phyloP scores from a whole-genome alignment of 345 rosid genomes.

The Corchorus olitorius region DNA sequence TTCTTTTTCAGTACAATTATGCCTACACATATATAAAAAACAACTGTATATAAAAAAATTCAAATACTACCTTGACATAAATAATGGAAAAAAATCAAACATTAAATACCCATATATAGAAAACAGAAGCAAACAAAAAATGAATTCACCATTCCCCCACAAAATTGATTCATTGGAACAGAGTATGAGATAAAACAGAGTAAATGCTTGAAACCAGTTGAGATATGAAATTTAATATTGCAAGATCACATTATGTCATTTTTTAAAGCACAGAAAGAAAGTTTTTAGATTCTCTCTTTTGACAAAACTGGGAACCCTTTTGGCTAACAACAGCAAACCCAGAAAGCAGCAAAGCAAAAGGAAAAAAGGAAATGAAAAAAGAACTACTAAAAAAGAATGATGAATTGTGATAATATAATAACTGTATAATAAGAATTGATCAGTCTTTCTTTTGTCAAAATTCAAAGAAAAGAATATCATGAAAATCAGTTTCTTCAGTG shows the following conservation, averaged over 20 bases:
- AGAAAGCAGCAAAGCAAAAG: neutral
- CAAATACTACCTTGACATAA: neutral
- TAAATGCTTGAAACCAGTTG: neutral
- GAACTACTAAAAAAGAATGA: neutral
- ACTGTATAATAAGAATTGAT: neutral
- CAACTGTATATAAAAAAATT: neutral
- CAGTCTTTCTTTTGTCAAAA: neutral
- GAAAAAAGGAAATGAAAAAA: neutral
- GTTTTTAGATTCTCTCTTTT: neutral
- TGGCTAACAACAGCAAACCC: neutral
- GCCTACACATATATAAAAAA: neutral
- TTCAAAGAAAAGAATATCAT: neutral
- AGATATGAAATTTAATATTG: neutral
- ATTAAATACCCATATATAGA: neutral
- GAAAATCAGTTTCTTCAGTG: neutral
- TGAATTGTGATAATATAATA: neutral
- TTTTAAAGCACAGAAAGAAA: neutral
- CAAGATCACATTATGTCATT: neutral
- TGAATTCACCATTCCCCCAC: neutral
- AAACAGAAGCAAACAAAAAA: neutral
- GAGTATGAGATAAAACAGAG: neutral
- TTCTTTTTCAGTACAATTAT: neutral
- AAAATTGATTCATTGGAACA: neutral
- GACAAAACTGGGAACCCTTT: conserved; percentile 9
- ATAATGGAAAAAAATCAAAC: neutral